Base-by-base conservation (phyloP, 768 basidiomycete genomes). In the Naganishia kalamii region DNA sequence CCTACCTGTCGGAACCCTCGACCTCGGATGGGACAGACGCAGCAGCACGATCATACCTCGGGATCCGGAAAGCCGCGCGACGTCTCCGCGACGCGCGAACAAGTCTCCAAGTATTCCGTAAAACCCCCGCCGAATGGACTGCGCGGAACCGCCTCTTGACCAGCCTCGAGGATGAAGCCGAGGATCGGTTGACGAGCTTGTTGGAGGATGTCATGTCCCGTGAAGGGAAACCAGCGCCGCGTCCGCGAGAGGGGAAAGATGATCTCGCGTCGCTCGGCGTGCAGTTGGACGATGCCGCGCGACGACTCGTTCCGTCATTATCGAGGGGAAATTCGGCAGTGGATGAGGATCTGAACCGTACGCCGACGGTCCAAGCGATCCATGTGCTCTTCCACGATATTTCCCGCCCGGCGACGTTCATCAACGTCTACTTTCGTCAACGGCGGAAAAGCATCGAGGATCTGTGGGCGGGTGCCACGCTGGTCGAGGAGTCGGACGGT, bases 81-180 rank as follows among this genome's bases (percentile, higher is more conserved):
- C 82, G 94, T 66, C 80, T 99, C 12, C 88, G 87, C 0, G 94
- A 97, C 70, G 94, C 96, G 2, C 87, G 82, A 71, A 86, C 86
- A 74, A 87, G 87, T 71, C 88, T 99, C 86, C 84, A 88, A 32
- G 89, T 93, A 48, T 97, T 97, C 79, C 87, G 91, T 70, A 92
- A 93, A 74, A 90, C 90, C 0, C 84, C 89, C 7, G 65, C 68
- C 49, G 91, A 94, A 76, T 93, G 90, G 74, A 93, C 97, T 72
- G 85, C 84, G 27, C 85, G 92, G 25, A 84, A 90, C 40, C 83
- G 86, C 3, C 81, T 99, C 33, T 86, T 98, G 85, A 86, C 92
- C 65, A 91, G 87, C 65, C 83, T 99, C 30, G 92, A 96, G 75
- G 98, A 99, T 74, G 89, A 96, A 77, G 85, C 98, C 50, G 96